These are phyloP conservation scores for Suhomyces sp. DNA, from an alignment of 805 yeast genomes.

Conservation along the genomic window DNA sequence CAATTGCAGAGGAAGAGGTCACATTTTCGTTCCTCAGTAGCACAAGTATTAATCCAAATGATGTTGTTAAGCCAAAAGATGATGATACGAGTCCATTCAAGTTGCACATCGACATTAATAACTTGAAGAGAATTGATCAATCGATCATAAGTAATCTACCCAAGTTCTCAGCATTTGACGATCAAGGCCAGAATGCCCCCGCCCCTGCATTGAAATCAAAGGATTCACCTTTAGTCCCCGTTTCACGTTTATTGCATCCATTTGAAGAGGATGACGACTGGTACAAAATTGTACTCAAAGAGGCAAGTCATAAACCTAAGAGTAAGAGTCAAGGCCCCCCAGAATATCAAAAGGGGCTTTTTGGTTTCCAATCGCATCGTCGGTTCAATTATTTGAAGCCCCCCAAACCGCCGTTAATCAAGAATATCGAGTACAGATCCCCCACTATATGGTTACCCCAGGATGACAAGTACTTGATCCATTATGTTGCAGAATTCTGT, in stretches of 20 bases:
- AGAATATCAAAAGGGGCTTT: slow-evolving; percentile 56
- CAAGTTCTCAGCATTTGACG: slow-evolving; percentile 47
- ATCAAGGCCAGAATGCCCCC: slow-evolving; percentile 19
- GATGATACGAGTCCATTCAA: slow-evolving; percentile 41
- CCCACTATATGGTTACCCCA: slow-evolving; percentile 97
- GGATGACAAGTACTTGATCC: slow-evolving; percentile 80
- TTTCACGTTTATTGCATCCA: slow-evolving; percentile 66
- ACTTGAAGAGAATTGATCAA: slow-evolving; percentile 46
- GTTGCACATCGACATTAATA: slow-evolving; percentile 40
- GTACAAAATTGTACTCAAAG: slow-evolving; percentile 55
- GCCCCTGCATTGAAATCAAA: slow-evolving; percentile 27
- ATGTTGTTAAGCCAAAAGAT: background rate
- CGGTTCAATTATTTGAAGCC: slow-evolving; percentile 71
- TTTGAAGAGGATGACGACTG: slow-evolving; percentile 62
- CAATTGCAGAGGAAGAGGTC: slow-evolving; percentile 33
- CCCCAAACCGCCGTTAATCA: slow-evolving; percentile 85
- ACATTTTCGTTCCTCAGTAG: background rate
- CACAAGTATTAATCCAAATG: slow-evolving; percentile 3
- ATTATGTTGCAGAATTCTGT: slow-evolving; percentile 78
- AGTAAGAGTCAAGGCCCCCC: slow-evolving; percentile 28
- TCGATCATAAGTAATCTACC: slow-evolving; percentile 50
- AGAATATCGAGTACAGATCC: slow-evolving; percentile 75
- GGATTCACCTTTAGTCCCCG: slow-evolving; percentile 46
- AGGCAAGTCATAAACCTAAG: slow-evolving; percentile 17
- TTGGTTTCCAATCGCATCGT: slow-evolving; percentile 51